phyloP scores from a whole-genome alignment of 345 rosid species.

The Capsella bursapastoris region DNA sequence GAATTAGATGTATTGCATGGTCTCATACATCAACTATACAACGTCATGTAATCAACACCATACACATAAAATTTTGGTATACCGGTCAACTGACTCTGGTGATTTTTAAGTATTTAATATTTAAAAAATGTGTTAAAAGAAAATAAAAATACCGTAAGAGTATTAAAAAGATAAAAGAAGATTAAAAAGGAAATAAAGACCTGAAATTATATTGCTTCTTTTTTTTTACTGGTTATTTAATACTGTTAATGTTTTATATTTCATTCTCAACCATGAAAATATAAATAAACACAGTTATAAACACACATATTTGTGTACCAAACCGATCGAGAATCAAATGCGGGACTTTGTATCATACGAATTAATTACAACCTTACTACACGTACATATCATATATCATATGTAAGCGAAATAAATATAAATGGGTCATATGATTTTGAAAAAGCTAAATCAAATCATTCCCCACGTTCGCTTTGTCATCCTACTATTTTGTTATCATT shows the following conservation, averaged over 20 bases:
- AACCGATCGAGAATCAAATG: background rate
- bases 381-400: background rate
- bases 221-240: too few species aligned
- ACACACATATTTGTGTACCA: background rate
- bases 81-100: too few species aligned
- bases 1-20: too few species aligned
- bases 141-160: background rate
- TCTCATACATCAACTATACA: too few species aligned
- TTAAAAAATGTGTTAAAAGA: background rate
- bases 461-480: conserved; percentile 39
- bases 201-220: background rate
- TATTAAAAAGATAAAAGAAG: too few species aligned
- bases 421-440: background rate
- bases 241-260: background rate
- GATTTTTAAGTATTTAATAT: too few species aligned
- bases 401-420: background rate
- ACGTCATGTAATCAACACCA: too few species aligned
- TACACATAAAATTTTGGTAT: too few species aligned
- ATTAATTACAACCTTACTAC: background rate
- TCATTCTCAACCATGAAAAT: background rate
- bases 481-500: conserved; percentile 39
- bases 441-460: conserved; percentile 41
- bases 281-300: too few species aligned
- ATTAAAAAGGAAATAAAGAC: background rate
- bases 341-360: background rate